phyloP scores from a whole-genome alignment of 2,329 filamentous ascomycete species.

The Fusarium tuaranense region DNA sequence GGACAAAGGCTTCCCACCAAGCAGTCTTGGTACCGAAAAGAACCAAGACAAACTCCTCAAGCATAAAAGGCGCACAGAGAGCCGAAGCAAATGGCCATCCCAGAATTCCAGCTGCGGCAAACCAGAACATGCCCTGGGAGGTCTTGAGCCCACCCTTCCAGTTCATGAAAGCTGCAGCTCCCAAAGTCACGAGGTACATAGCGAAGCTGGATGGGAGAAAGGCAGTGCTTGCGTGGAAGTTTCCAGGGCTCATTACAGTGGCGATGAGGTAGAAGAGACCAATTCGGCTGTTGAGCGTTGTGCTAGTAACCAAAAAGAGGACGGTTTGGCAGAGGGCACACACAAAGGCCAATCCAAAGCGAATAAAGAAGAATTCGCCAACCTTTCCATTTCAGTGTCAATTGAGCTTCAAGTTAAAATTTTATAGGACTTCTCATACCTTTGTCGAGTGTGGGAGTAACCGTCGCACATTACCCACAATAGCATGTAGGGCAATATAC shows the following conservation, averaged over 20 bases:
- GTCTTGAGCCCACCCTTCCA: slow-evolving; percentile 85
- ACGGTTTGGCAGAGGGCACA: slow-evolving; percentile 88
- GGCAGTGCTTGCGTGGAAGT: slow-evolving; percentile 90
- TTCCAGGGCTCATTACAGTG: slow-evolving; percentile 84
- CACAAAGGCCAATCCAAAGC: slow-evolving; percentile 77
- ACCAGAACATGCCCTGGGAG: slow-evolving; percentile 88
- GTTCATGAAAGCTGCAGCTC: slow-evolving; percentile 90
- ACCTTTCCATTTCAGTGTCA: slow-evolving; percentile 53
- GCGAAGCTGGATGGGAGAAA: slow-evolving; percentile 95
- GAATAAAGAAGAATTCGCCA: slow-evolving; percentile 88
- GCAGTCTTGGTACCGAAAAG: slow-evolving; percentile 67
- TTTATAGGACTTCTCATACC: slow-evolving; percentile 50
- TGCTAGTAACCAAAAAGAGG: slow-evolving; percentile 81
- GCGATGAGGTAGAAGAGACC: slow-evolving; percentile 86
- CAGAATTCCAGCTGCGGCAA: slow-evolving; percentile 84
- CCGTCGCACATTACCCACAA: slow-evolving; percentile 74
- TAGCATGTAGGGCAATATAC: slow-evolving; percentile 84
- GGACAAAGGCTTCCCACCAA: slow-evolving; percentile 68
- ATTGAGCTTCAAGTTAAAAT: too few relatives aligned
- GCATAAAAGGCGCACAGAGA: slow-evolving; percentile 81
- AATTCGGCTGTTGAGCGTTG: slow-evolving; percentile 83
- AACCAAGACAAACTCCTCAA: slow-evolving; percentile 77
- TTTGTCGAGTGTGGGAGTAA: slow-evolving; percentile 72
- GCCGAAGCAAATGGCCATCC: slow-evolving; percentile 96
- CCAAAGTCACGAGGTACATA: slow-evolving; percentile 93